Evolutionary conservation across 2,329 filamentous ascomycete species (phyloP), one percentile per base, ranked within the genome.

Genomic region (Diplodia scrobiculata): DNA sequence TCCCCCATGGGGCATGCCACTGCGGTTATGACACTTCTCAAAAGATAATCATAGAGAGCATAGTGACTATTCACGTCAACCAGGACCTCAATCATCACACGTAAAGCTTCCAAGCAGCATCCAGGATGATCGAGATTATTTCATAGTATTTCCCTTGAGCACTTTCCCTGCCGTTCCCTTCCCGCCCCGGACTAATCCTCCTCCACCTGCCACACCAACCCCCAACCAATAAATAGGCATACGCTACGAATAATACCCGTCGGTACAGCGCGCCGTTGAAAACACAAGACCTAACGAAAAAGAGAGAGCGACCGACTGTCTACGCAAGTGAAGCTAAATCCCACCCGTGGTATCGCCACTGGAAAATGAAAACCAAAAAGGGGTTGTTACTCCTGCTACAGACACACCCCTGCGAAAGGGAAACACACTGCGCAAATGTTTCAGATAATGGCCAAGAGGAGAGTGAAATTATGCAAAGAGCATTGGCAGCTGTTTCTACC

Each of bases 401-500:
- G 38, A 41, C 38, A 32, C 29, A 32, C 29, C 38, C 38, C 38
- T n/a, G 38, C 38, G 38, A 45, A 50, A 50, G 45, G 45, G 58
- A 36, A 45, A 50, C 27, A 10, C 17, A 32, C 45, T 36, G 36
- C 53, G 19, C 21, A 41, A 50, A 29, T 27, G 11, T 19, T 45
- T 17, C 29, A 11, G 17, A 50, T 36, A 19, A 13, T 36, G 36
- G n/a, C 21, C 27, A 62, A 50, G 36, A 45, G 25, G 13, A 25
- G 45, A 25, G 45, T 36, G 58, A 62, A n/a, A 36, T 48, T 48
- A 48, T 50, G 58, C 29, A 45, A 32, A 25, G 5, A 21, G 14
- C 45, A 21, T 25, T 14, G n/a, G 5, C 19, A 19, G 19, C 21
- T 32, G 25, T 41, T 27, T 21, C 72, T 77, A 81, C 72, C 82